Evolutionary conservation across 768 basidiomycete species (phyloP).

Genomic region (Termitomyces eurrhizus): DNA sequence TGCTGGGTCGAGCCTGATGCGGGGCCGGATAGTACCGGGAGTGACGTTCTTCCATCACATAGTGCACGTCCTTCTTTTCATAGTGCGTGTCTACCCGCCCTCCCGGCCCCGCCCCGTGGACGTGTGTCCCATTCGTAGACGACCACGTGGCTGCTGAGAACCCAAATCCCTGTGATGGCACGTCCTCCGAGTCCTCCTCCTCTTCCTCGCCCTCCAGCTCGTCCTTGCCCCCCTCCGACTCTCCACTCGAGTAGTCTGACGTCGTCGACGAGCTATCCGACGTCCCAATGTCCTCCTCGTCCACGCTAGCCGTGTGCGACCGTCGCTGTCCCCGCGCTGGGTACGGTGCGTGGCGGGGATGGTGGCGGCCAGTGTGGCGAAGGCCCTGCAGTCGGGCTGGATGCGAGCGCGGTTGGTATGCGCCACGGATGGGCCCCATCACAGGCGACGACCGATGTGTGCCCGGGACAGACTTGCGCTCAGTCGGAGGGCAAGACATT

Average conservation of each 20-base stretch:
- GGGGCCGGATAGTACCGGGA: not conserved
- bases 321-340: not conserved
- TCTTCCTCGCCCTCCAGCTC: not conserved
- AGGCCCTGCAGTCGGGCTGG: not conserved
- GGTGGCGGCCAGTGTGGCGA: not conserved
- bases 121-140: too few species aligned
- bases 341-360: not conserved
- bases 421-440: not conserved
- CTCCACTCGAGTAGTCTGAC: not conserved
- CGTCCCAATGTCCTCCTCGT: slow-evolving; percentile 10
- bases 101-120: too few species aligned
- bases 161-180: not conserved
- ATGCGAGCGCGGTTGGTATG: not conserved
- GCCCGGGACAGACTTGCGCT: not conserved
- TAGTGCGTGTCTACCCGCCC: too few species aligned
- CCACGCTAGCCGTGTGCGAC: not conserved
- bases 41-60: not conserved
- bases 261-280: slow-evolving; percentile 2
- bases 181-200: not conserved
- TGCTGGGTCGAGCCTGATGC: not conserved
- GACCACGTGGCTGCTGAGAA: slow-evolving; percentile 10
- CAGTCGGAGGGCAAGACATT: not conserved
- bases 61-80: not conserved
- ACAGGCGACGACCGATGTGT: not conserved
- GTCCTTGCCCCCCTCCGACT: not conserved